Evolutionary conservation across 2,329 filamentous ascomycete genomes (phyloP).

Genomic region (Cladosporium sphaerospermum): DNA sequence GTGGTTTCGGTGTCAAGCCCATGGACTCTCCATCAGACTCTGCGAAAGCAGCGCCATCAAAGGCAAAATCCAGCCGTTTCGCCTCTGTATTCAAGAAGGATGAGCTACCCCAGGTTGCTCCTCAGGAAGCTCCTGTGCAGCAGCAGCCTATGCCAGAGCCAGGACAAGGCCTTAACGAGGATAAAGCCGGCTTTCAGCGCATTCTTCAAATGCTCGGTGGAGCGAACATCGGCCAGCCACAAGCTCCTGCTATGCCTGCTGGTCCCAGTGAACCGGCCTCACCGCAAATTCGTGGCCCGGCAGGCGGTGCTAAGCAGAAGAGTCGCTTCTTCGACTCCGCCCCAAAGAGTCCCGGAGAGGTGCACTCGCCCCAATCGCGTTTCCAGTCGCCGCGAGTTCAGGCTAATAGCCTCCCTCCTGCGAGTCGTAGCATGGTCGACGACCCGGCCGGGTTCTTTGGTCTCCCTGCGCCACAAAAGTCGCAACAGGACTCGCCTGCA

Average conservation of each 20-base stretch:
- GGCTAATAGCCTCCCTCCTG: constrained; percentile 2
- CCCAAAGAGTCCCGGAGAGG: constrained; percentile 21
- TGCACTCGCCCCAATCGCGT: constrained; percentile 13
- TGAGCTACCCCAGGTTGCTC: constrained; percentile 14
- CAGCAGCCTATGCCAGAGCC: constrained; percentile 17
- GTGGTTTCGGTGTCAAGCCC: constrained; percentile 48
- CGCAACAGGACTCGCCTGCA: background rate
- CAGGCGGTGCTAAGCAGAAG: constrained; percentile 23
- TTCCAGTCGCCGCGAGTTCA: constrained; percentile 22
- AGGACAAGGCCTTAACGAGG: constrained; percentile 38
- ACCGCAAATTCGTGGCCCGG: constrained; percentile 19
- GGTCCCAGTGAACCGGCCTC: constrained; percentile 13
- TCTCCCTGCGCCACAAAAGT: background rate
- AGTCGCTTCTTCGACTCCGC: constrained; percentile 28
- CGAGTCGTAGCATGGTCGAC: constrained; percentile 10
- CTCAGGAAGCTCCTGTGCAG: constrained; percentile 13
- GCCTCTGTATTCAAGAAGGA: constrained; percentile 60
- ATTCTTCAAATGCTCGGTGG: constrained; percentile 74
- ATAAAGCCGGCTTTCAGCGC: constrained; percentile 70
- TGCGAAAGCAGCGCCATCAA: constrained; percentile 41
- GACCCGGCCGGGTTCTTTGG: constrained; percentile 13
- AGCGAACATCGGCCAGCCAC: constrained; percentile 32
- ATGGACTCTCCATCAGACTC: constrained; percentile 36
- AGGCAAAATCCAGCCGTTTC: constrained; percentile 75
- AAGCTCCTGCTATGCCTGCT: background rate